Evolutionary conservation across 164 flowering plant genomes (phyloP).

Genomic region (Umbilicus rupestris): DNA sequence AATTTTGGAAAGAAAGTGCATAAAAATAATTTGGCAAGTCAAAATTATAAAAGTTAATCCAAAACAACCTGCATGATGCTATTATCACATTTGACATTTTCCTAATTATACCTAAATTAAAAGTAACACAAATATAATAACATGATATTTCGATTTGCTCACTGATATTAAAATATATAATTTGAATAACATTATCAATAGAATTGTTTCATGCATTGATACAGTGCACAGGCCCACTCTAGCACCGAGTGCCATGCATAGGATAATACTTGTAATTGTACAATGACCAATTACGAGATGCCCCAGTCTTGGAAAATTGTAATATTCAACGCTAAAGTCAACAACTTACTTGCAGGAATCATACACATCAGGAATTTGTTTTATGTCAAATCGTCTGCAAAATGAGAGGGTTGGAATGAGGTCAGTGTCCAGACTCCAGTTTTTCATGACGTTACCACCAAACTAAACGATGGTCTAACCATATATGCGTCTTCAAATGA

Average conservation of each 20-base stretch:
- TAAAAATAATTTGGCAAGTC: no score
- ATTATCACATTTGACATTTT: no score
- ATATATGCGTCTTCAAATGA: not conserved
- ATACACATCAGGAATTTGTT: constrained; percentile 98
- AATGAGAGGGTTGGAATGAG: not conserved
- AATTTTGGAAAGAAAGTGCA: no score
- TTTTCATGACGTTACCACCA: not conserved
- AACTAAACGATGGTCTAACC: not conserved
- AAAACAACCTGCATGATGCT: no score
- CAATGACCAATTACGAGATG: not conserved
- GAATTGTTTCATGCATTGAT: no score
- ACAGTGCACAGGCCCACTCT: not conserved
- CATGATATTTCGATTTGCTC: no score
- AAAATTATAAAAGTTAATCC: no score
- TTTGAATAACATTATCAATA: no score
- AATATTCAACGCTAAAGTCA: not conserved
- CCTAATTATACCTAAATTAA: no score
- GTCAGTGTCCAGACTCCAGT: not conserved
- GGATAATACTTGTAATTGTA: not conserved
- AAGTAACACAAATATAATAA: no score
- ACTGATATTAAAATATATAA: no score
- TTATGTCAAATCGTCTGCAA: constrained; percentile 90
- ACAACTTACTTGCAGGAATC: constrained; percentile 97
- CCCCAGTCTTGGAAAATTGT: not conserved
- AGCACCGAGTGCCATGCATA: not conserved